Conservation (phyloP, 768 basidiomycete species). For the Termitomyces sp. region DNA sequence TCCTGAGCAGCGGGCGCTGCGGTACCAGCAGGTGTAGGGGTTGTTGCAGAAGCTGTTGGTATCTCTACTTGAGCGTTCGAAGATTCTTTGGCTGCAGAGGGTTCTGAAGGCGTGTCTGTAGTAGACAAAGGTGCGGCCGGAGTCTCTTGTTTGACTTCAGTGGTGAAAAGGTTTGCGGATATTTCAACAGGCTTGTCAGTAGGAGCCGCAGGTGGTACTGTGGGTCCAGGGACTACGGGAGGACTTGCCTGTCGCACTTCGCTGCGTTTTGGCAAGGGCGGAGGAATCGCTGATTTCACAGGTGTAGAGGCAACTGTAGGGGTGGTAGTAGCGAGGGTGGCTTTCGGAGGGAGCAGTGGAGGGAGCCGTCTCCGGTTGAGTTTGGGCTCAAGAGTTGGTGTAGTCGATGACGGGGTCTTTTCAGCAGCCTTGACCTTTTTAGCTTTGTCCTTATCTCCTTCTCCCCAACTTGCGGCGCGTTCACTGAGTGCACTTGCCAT, state of each 20-base stretch:
- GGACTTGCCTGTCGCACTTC: conserved; percentile 29
- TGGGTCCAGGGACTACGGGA: conserved; percentile 4
- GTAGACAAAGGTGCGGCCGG: not conserved
- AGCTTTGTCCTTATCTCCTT: conserved; percentile 36
- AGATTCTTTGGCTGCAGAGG: not conserved
- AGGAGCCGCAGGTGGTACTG: not conserved
- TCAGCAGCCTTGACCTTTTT: conserved; percentile 18
- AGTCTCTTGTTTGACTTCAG: not conserved
- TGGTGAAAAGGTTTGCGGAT: not conserved
- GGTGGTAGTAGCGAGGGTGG: conserved; percentile 7
- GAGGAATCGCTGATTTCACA: conserved; percentile 29
- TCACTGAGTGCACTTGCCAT: conserved; percentile 63
- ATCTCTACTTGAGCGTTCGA: not conserved
- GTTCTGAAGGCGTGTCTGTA: not conserved
- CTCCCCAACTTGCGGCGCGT: conserved; percentile 55
- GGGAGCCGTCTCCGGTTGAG: conserved; percentile 27
- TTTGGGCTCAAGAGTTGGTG: conserved; percentile 15
- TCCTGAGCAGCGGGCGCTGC: conserved; percentile 6
- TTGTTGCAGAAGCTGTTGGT: not conserved
- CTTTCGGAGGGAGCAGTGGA: conserved; percentile 22
- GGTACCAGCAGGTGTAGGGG: not conserved
- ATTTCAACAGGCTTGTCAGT: not conserved
- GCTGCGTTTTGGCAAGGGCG: conserved; percentile 51
- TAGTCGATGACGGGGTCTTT: not conserved
- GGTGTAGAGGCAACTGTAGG: conserved; percentile 23